Conservation (phyloP, 2,329 filamentous ascomycete genomes). For the Pseudopyricularia javanii region DNA sequence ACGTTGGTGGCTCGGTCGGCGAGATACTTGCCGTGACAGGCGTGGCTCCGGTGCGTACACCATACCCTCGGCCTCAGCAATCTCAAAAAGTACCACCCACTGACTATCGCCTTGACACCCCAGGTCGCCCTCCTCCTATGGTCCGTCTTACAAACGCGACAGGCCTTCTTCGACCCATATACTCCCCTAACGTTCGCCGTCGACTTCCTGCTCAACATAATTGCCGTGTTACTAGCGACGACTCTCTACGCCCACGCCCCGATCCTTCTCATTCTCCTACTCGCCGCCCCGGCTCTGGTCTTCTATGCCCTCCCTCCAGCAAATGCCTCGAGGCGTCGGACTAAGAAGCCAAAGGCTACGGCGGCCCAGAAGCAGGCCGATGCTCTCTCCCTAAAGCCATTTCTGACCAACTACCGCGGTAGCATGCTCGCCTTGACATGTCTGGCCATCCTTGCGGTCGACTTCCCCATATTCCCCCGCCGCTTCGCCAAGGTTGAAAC, state of each 20-base stretch:
- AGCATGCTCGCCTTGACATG: conserved; percentile 87
- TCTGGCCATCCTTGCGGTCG: conserved; percentile 87
- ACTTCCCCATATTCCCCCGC: conserved; percentile 85
- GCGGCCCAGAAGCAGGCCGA: conserved; percentile 11
- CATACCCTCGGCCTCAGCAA: neutral
- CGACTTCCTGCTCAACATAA: conserved; percentile 83
- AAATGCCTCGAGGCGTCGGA: conserved; percentile 33
- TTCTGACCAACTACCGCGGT: conserved; percentile 83
- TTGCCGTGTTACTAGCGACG: conserved; percentile 68
- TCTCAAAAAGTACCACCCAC: neutral
- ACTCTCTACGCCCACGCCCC: conserved; percentile 73
- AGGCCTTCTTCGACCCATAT: conserved; percentile 73
- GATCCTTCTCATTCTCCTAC: conserved; percentile 59
- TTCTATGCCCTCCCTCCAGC: conserved; percentile 41
- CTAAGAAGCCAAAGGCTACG: conserved; percentile 28
- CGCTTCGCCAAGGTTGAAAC: conserved; percentile 97
- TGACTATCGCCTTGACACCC: neutral
- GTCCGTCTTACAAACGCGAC: conserved; percentile 75
- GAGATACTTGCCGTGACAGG: conserved; percentile 83
- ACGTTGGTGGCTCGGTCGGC: conserved; percentile 67
- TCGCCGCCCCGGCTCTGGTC: conserved; percentile 59
- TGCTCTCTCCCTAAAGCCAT: conserved; percentile 70
- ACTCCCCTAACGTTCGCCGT: conserved; percentile 53
- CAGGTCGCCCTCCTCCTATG: conserved; percentile 76
- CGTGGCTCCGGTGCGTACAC: conserved; percentile 62